Evolutionary conservation across 2,329 filamentous ascomycete species (phyloP).

Genomic region (Coniochaeta sp.): DNA sequence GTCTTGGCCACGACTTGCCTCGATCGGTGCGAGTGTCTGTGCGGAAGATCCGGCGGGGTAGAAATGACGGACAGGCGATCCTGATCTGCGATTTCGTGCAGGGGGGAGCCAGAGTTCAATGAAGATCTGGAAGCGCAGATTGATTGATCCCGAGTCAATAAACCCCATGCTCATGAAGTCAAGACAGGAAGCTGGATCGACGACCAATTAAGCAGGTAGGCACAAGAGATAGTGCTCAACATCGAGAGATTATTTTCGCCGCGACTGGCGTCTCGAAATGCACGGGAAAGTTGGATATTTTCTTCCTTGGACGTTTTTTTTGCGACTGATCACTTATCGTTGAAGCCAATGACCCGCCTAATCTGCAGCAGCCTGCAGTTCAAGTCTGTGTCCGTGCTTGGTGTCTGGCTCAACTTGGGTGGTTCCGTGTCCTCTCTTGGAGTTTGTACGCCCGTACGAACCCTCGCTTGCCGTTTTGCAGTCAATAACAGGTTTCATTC

Average conservation of each 20-base stretch:
- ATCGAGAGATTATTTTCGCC: background rate
- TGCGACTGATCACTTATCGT: background rate
- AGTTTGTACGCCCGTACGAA: background rate
- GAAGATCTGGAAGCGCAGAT: background rate
- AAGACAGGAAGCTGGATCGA: background rate
- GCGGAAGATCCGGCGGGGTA: background rate
- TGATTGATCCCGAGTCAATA: background rate
- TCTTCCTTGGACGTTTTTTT: background rate
- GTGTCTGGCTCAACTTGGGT: background rate
- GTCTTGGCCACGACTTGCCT: background rate
- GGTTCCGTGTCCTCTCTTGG: background rate
- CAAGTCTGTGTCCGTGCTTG: background rate
- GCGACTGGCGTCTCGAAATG: background rate
- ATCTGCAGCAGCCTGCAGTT: background rate
- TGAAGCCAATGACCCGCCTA: background rate
- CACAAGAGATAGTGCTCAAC: background rate
- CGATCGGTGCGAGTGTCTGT: background rate
- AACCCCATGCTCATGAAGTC: background rate
- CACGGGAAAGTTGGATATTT: background rate
- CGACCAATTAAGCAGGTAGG: background rate
- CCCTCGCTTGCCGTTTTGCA: background rate
- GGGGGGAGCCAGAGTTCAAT: background rate
- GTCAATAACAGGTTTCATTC: background rate
- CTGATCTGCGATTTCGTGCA: background rate
- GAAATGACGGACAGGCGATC: background rate